A percentile compares a stretch with the other conserved stretches of the same genome.
Conservation (phyloP, 2,329 filamentous ascomycete genomes). For the Rhexocercosporidium sp. region DNA sequence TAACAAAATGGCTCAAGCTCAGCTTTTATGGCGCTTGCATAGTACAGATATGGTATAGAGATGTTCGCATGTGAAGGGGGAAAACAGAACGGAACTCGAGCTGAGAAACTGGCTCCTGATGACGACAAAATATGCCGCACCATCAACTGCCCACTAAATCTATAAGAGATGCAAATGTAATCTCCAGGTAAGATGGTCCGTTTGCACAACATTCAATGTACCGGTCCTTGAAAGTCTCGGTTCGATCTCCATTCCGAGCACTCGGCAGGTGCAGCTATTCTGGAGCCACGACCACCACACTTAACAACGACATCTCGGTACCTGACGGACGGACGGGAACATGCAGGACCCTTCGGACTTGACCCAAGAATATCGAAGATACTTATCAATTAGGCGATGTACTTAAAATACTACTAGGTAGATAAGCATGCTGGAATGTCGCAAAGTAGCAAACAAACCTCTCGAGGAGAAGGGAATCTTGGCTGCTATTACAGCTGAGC, state of each 20-base stretch:
- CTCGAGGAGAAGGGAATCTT: background rate
- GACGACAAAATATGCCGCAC: background rate
- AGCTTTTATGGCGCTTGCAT: background rate
- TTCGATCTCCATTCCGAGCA: slow-evolving; percentile 26
- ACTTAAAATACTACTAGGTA: background rate
- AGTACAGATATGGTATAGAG: background rate
- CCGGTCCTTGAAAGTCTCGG: slow-evolving; percentile 29
- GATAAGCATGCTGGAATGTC: background rate
- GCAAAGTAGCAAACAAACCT: slow-evolving; percentile 13
- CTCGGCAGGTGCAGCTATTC: slow-evolving; percentile 26
- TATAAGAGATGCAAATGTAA: slow-evolving; percentile 18
- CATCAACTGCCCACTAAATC: background rate
- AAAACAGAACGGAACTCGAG: background rate
- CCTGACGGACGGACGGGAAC: background rate
- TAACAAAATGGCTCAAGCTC: background rate
- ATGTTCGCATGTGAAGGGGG: background rate
- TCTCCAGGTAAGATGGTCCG: slow-evolving; percentile 23
- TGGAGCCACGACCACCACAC: background rate
- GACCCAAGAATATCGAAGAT: slow-evolving; percentile 12
- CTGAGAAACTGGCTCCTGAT: background rate
- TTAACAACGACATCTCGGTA: background rate
- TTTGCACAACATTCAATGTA: slow-evolving; percentile 29
- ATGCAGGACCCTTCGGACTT: slow-evolving; percentile 9
- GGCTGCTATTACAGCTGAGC: slow-evolving; percentile 20
- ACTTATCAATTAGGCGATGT: slow-evolving; percentile 25